Evolutionary conservation across 352 stramenopile genomes (phyloP).

Genomic region (Peronospora destructor): DNA sequence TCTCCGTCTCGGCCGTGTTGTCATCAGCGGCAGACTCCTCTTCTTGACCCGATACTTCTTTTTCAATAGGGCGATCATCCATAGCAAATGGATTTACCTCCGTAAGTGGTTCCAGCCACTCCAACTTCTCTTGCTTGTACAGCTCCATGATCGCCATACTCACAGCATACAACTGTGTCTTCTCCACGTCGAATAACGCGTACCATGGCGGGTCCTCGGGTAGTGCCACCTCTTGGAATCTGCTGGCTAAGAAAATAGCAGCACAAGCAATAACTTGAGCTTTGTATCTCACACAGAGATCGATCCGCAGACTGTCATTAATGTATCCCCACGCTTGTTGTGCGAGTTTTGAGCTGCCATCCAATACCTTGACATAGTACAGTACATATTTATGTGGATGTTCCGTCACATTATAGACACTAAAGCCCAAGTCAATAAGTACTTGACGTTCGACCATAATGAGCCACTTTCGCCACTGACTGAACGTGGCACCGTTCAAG

Average conservation of each 20-base stretch:
- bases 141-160: slow-evolving; percentile 52
- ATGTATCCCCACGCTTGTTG: slow-evolving; percentile 87
- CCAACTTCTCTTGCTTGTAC: slow-evolving; percentile 47
- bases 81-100: slow-evolving; percentile 58
- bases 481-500: slow-evolving; percentile 50
- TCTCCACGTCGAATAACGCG: slow-evolving; percentile 58
- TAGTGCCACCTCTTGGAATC: slow-evolving; percentile 46
- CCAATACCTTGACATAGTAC: slow-evolving; percentile 89
- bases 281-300: slow-evolving; percentile 78
- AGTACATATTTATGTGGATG: slow-evolving; percentile 92
- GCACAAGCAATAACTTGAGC: slow-evolving; percentile 85
- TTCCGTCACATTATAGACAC: slow-evolving; percentile 88
- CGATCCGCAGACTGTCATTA: slow-evolving; percentile 84
- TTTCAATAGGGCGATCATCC: slow-evolving; percentile 37
- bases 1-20: slow-evolving; percentile 4
- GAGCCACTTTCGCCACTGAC: slow-evolving; percentile 77
- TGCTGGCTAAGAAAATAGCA: slow-evolving; percentile 83
- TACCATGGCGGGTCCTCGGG: slow-evolving; percentile 59
- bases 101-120: slow-evolving; percentile 71
- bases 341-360: slow-evolving; percentile 58
- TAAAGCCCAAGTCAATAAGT: slow-evolving; percentile 90
- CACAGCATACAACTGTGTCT: slow-evolving; percentile 39
- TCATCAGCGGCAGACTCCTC: slow-evolving; percentile 1
- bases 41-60: slow-evolving; percentile 5
- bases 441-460: slow-evolving; percentile 85